Conservation (phyloP, 352 stramenopile species). For the Phytopythium montanum region DNA sequence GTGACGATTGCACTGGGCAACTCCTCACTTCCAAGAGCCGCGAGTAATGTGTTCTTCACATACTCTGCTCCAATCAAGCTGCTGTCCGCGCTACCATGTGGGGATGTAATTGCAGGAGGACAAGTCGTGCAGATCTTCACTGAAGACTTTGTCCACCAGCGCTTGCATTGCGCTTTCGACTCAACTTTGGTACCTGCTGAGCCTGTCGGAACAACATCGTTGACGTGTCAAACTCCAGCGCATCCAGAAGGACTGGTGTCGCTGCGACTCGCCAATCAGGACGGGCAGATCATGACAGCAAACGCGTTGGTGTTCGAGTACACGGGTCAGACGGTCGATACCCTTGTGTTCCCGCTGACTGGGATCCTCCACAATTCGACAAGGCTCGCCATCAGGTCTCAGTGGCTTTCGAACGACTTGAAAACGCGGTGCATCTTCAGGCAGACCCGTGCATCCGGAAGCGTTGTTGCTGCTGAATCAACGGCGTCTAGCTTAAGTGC, state of each 20-base stretch:
- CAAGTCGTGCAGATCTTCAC: conserved; percentile 17
- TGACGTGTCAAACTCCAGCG: conserved; percentile 31
- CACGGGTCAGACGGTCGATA: conserved; percentile 9
- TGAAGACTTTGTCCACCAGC: conserved; percentile 8
- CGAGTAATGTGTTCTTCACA: conserved; percentile 5
- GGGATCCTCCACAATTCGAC: conserved; percentile 29
- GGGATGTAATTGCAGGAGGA: conserved; percentile 13
- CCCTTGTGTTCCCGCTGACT: conserved; percentile 21
- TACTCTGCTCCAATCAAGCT: conserved; percentile 13
- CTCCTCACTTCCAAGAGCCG: background rate
- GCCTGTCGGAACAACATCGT: conserved; percentile 9
- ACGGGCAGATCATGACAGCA: conserved; percentile 19
- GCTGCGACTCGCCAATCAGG: conserved; percentile 24
- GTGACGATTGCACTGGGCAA: background rate
- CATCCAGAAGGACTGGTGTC: conserved; percentile 11
- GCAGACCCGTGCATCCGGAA: background rate
- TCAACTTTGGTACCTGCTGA: conserved; percentile 15
- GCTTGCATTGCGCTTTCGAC: conserved; percentile 38
- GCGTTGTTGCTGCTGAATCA: background rate
- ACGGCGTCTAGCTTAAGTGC: conserved; percentile 1
- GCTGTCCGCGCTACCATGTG: conserved; percentile 9
- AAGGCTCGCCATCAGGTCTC: conserved; percentile 16
- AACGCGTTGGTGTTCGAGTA: conserved; percentile 39
- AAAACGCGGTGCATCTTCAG: conserved; percentile 25
- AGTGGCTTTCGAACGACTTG: conserved; percentile 13